Base-by-base conservation (phyloP, 2,329 filamentous ascomycete genomes). In the Cladophialophora exuberans region DNA sequence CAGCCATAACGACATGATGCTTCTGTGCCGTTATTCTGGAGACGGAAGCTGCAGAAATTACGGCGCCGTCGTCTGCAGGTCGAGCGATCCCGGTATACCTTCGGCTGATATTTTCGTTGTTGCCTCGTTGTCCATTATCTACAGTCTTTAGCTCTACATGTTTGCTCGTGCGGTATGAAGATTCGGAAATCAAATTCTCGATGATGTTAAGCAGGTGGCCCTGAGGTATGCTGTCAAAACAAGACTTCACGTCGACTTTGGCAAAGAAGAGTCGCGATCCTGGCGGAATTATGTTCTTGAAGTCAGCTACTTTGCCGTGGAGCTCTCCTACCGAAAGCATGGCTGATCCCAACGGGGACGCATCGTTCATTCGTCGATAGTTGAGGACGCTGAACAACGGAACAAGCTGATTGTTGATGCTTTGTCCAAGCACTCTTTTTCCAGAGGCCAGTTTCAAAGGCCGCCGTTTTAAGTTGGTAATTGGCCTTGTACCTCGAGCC, bases 151-250 rank as follows among this genome's bases (percentile, higher is more conserved):
- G n/a, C 67, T 95, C 87, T 5, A 85, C 83, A 65, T 97, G 87
- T 61, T 86, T 91, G 6, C 80, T 80, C 43, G 95, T 80, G 6
- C 80, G 79, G 67, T 99, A 99, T 18, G 76, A 73, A 2, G 79
- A 71, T 54, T 87, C 60, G 71, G 83, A 61, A 81, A 83, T 48
- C 67, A 85, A 54, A 61, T 70, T 68, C 36, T 78, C 74, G 60
- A 95, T 81, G 22, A 97, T 76, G 20, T 77, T 69, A 28, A 97
- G 67, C 15, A 97, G 76, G 1, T 84, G 83, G 22, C 81, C 73
- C 69, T 97, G 94, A 0, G 94, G 94, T 39, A 99, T 97, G 0
- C 89, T 96, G 70, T 99, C 94, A 69, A 97, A 99, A 64, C 93
- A 96, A 2, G 90, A 85, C 68, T 89, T 83, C 17, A 99, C 92